These are phyloP conservation scores for Arthrobotrys iridis DNA, from an alignment of 2,329 filamentous ascomycete species.

Conservation along the genomic window DNA sequence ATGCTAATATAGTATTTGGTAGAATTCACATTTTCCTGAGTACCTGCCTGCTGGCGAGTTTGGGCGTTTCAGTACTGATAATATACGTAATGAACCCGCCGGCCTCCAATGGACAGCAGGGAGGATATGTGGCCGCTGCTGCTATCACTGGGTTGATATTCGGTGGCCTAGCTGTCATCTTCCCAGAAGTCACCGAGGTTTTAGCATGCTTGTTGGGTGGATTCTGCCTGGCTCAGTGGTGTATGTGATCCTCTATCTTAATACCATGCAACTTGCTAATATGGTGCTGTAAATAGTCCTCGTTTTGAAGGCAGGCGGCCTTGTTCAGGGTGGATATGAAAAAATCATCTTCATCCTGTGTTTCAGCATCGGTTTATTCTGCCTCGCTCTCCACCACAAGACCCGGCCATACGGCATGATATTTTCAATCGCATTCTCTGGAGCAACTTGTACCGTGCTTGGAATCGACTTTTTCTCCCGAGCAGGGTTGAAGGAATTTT, in stretches of 20 bases:
- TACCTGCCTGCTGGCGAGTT: constrained; percentile 74
- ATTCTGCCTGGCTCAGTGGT: constrained; percentile 89
- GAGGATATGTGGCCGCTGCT: constrained; percentile 83
- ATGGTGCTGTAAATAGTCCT: constrained; percentile 66
- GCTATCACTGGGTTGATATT: constrained; percentile 77
- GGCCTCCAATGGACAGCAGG: constrained; percentile 78
- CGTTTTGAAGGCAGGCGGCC: constrained; percentile 77
- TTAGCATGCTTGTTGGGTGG: constrained; percentile 88
- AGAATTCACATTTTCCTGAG: constrained; percentile 81
- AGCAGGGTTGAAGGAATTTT: constrained; percentile 95
- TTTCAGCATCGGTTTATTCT: constrained; percentile 75
- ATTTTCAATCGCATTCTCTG: constrained; percentile 78
- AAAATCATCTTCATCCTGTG: constrained; percentile 79
- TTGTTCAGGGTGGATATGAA: constrained; percentile 71
- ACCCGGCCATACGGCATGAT: constrained; percentile 84
- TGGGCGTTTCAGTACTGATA: constrained; percentile 83
- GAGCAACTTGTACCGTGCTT: constrained; percentile 79
- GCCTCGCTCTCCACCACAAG: constrained; percentile 79
- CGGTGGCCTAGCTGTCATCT: constrained; percentile 78
- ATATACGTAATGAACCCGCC: constrained; percentile 87
- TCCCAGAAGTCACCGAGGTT: constrained; percentile 83
- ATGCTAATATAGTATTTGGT: constrained; percentile 54
- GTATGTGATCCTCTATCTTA: constrained; percentile 46
- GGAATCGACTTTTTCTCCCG: constrained; percentile 90
- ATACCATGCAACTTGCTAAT: constrained; percentile 17